Evolutionary conservation across 108 stramenopile species (phyloP).

Genomic region (Fragilaria crotonensis): DNA sequence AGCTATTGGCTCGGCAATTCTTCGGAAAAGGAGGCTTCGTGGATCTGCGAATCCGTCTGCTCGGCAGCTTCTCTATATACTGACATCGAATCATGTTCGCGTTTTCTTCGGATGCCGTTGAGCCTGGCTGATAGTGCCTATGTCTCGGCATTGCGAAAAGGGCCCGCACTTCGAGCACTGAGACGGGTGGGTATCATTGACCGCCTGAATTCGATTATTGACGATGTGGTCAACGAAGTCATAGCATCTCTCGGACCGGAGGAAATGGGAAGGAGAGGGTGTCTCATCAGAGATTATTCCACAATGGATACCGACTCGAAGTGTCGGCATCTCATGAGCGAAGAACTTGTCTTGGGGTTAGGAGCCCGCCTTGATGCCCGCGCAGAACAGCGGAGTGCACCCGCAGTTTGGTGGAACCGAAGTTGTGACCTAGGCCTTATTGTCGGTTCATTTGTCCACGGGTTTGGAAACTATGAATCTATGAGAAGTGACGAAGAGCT

Average conservation of each 20-base stretch:
- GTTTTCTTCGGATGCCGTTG: slow-evolving; percentile 53
- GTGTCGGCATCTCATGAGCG: slow-evolving; percentile 56
- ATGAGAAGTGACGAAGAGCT: slow-evolving; percentile 74
- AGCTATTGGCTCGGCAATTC: slow-evolving; percentile 35
- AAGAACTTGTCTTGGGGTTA: slow-evolving; percentile 58
- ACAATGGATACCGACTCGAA: slow-evolving; percentile 67
- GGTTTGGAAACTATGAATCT: slow-evolving; percentile 74
- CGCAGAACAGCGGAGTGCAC: slow-evolving; percentile 18
- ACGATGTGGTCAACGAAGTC: slow-evolving; percentile 46
- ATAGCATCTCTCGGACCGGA: slow-evolving; percentile 59
- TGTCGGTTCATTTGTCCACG: slow-evolving; percentile 79
- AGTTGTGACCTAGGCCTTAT: slow-evolving; percentile 72
- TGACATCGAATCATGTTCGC: slow-evolving; percentile 42
- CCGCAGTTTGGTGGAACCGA: slow-evolving; percentile 77
- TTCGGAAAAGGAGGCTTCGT: slow-evolving; percentile 40
- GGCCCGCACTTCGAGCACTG: slow-evolving; percentile 58
- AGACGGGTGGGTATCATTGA: slow-evolving; percentile 58
- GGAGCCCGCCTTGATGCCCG: slow-evolving; percentile 14
- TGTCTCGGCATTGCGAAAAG: slow-evolving; percentile 46
- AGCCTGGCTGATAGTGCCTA: slow-evolving; percentile 56
- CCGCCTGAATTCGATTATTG: slow-evolving; percentile 52
- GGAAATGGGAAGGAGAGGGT: slow-evolving; percentile 71
- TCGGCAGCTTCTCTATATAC: slow-evolving; percentile 41
- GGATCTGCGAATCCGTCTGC: slow-evolving; percentile 53
- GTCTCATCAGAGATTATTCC: slow-evolving; percentile 47